Percentiles rank a stretch among this genome's conserved stretches.
These are phyloP conservation scores for Arxiozyma telluris DNA, from an alignment of 1,139 yeast genomes.

Conservation along the genomic window DNA sequence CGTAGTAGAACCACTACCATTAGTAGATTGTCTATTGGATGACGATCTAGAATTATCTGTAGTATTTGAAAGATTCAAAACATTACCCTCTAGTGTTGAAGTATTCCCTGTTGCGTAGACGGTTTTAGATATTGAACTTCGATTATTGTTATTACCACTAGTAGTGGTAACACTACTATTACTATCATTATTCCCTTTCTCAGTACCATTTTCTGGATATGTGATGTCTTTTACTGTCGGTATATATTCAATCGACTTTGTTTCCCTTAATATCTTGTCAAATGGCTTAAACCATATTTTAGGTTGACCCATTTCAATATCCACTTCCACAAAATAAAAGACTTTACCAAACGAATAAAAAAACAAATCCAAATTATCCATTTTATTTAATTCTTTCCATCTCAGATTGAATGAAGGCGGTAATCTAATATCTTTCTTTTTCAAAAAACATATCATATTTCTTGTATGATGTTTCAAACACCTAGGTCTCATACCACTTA, in stretches of 20 bases:
- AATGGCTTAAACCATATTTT: conserved; percentile 23
- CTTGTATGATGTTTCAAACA: conserved; percentile 21
- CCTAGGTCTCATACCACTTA: conserved; percentile 19
- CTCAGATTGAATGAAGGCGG: conserved; percentile 28
- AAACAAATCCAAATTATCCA: conserved; percentile 21
- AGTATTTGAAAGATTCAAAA: not conserved
- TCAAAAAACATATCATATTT: conserved; percentile 17
- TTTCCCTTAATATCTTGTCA: conserved; percentile 16
- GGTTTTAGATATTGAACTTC: not conserved
- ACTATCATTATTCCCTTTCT: not conserved
- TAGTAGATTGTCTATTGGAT: not conserved
- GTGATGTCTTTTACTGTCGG: conserved; percentile 12
- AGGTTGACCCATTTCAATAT: conserved; percentile 23
- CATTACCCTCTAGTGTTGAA: not conserved
- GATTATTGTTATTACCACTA: not conserved
- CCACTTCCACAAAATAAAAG: conserved; percentile 22
- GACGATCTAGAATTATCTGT: not conserved
- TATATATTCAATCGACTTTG: conserved; percentile 20
- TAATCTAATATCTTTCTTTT: conserved; percentile 14
- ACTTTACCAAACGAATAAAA: conserved; percentile 26
- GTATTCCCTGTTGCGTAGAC: not conserved
- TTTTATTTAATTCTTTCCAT: conserved; percentile 18
- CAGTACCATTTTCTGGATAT: conserved; percentile 1
- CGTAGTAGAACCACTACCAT: not conserved
- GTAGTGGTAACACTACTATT: not conserved